Base-by-base conservation (phyloP, 75 land plant species). In the Pseudotsuga menziesii region DNA sequence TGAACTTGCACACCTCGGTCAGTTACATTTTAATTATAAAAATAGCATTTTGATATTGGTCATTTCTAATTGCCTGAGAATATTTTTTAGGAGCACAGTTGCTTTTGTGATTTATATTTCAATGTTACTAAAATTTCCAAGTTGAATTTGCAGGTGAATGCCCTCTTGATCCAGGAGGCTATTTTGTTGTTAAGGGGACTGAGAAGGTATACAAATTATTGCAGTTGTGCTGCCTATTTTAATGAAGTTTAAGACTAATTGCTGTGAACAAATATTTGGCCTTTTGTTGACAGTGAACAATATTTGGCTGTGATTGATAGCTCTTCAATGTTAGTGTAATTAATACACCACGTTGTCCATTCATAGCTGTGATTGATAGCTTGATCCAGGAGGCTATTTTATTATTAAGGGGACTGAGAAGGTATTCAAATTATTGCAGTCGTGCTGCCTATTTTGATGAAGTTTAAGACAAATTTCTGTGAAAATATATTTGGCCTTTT, bases 371-470 rank as follows among this genome's bases (percentile, higher is more conserved):
- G n/a, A n/a, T n/a, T n/a, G n/a, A n/a, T n/a, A n/a, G n/a, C 92
- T 97, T 83, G 99, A 97, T 91, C 99, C 99, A 54, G 99, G 99
- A 39, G 99, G 99, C 57, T 97, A 97, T 80, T 97, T 97, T 77
- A 75, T 97, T 59, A 86, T 94, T 20, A 97, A 87, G 80, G 99
- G 99, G 75, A 91, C 93, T 19, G 99, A 97, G 83, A 97, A 94
- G 99, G 99, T 91, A 73, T n/a, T 20, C 23, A 11, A 22, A 69
- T 69, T 69, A 9, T 41, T 41, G 12, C 13, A 27, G 32, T 61
- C 64, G 26, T 27, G 64, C 13, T 26, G 11, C 62, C 8, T 67
- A 19, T 3, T 67, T 36, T 17, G 1, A 36, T 62, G 36, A 62
- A 17, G 39, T 39, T 67, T 67, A 13, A 36, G 44, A 67, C 2